These are phyloP conservation scores for Yarrowia divulgata DNA, from an alignment of 805 yeast genomes.

Conservation along the genomic window DNA sequence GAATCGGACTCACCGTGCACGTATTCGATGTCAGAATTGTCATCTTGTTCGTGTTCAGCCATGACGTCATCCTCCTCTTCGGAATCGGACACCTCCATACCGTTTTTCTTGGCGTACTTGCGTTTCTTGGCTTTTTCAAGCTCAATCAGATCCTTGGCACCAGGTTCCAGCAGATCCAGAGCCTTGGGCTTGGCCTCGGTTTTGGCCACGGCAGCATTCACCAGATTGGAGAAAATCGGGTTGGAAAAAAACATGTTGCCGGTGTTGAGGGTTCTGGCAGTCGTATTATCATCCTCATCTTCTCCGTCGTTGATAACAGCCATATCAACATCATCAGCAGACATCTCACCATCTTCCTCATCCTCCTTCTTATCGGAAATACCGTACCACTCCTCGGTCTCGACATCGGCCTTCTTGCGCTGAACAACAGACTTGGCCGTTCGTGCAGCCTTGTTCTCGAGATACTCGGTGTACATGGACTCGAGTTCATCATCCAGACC, in stretches of 20 bases:
- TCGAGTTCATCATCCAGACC: conserved; percentile 80
- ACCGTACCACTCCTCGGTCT: conserved; percentile 60
- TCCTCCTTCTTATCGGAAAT: conserved; percentile 43
- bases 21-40: conserved; percentile 49
- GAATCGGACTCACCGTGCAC: conserved; percentile 49
- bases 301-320: conserved; percentile 2
- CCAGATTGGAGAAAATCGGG: conserved; percentile 37
- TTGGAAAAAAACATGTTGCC: conserved; percentile 33
- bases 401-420: conserved; percentile 55
- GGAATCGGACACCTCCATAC: conserved; percentile 33
- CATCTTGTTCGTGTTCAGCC: conserved; percentile 46
- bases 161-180: conserved; percentile 24
- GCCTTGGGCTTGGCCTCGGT: conserved; percentile 39
- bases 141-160: conserved; percentile 34
- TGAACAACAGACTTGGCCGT: conserved; percentile 60
- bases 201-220: conserved; percentile 24
- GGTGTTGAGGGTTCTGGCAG: neutral
- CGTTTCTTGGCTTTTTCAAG: conserved; percentile 32
- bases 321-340: conserved; percentile 41
- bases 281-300: neutral
- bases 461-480: conserved; percentile 77
- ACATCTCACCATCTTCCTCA: conserved; percentile 44
- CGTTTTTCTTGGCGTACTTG: conserved; percentile 7
- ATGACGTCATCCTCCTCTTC: conserved; percentile 45
- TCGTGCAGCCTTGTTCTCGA: conserved; percentile 53